Conservation (phyloP, 2,329 filamentous ascomycete species). For the Aspergillus eucalypticola region DNA sequence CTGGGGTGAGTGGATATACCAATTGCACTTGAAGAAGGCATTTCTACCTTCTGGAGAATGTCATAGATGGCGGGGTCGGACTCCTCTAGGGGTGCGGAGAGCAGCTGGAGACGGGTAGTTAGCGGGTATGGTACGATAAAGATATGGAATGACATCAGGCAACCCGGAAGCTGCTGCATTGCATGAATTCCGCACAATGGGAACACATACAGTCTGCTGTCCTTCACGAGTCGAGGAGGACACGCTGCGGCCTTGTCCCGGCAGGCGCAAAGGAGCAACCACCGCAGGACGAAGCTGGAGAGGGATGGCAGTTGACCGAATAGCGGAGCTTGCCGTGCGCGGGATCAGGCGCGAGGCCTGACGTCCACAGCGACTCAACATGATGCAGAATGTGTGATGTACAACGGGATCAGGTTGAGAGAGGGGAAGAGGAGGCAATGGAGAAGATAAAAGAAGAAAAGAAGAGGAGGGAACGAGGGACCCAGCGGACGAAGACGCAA, state of each 20-base stretch:
- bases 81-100: slow-evolving; percentile 75
- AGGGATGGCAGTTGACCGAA: slow-evolving; percentile 26
- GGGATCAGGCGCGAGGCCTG: slow-evolving; percentile 35
- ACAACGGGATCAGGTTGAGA: background rate
- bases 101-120: slow-evolving; percentile 58
- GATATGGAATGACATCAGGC: slow-evolving; percentile 8
- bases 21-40: slow-evolving; percentile 2
- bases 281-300: slow-evolving; percentile 22
- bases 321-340: slow-evolving; percentile 32
- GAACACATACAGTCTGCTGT: slow-evolving; percentile 42
- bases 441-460: slow-evolving; percentile 18
- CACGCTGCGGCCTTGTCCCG: slow-evolving; percentile 39
- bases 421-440: slow-evolving; percentile 33
- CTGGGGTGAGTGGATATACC: slow-evolving; percentile 17
- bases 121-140: slow-evolving; percentile 11
- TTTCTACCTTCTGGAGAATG: slow-evolving; percentile 79
- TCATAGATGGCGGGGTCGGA: slow-evolving; percentile 84
- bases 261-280: slow-evolving; percentile 24
- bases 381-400: slow-evolving; percentile 29
- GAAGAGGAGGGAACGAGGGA: slow-evolving; percentile 13
- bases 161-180: background rate
- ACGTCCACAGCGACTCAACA: slow-evolving; percentile 40
- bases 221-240: slow-evolving; percentile 42
- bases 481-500: slow-evolving; percentile 21
- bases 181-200: background rate